phyloP scores from a whole-genome alignment of 805 yeast species.

The Zygosaccharomyces kombuchaensis region DNA sequence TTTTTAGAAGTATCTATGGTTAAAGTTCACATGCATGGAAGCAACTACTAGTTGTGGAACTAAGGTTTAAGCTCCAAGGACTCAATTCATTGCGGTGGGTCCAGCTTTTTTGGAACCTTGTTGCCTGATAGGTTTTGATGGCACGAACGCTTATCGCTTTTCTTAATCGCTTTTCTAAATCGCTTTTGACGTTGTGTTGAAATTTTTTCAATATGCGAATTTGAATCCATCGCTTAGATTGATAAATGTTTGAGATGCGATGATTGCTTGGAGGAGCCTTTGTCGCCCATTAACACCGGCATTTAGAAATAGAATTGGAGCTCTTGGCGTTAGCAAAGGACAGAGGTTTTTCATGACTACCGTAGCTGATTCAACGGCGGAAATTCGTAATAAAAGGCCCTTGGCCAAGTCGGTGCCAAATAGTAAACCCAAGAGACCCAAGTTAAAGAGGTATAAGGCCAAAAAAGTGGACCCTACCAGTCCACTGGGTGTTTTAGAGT shows the following conservation, averaged over 20 bases:
- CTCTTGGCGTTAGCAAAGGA: not conserved
- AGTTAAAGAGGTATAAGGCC: conserved; percentile 51
- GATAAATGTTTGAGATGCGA: not conserved
- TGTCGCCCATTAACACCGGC: not conserved
- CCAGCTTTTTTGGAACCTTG: too few species aligned
- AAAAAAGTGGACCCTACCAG: conserved; percentile 71
- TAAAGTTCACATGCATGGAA: too few species aligned
- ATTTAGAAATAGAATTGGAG: not conserved
- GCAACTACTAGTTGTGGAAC: too few species aligned
- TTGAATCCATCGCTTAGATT: conserved; percentile 1
- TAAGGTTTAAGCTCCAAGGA: too few species aligned
- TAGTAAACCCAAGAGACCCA: conserved; percentile 33
- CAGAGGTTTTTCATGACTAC: conserved; percentile 1
- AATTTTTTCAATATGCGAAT: conserved; percentile 3
- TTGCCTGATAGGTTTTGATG: too few species aligned
- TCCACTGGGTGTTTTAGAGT: conserved; percentile 71
- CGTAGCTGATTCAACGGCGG: not conserved
- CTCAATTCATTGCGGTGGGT: too few species aligned
- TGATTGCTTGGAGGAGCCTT: not conserved
- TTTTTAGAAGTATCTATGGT: too few species aligned
- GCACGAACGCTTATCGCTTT: too few species aligned
- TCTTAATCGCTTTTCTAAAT: too few species aligned
- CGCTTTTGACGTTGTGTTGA: conserved; percentile 1
- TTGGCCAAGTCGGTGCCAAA: conserved; percentile 5
- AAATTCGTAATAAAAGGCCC: conserved; percentile 9